Base-by-base conservation (phyloP, 192 early-diverging fungal species). In the Diversispora eburnea region DNA sequence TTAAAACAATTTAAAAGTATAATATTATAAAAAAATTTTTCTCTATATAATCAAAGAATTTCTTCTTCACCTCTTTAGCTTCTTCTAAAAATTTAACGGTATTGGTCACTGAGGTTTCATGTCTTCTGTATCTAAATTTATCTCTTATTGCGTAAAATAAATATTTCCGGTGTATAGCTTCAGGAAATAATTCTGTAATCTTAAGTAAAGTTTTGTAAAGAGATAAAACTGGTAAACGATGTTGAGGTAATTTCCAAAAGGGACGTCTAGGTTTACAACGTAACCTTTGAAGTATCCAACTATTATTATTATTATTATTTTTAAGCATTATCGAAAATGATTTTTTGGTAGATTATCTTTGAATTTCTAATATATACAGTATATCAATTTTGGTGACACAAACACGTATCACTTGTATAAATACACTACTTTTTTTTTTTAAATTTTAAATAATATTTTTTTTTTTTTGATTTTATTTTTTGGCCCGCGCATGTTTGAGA, bases 201-300 rank as follows among this genome's bases (percentile, higher is more conserved):
- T 67, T 76, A n/a, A 81, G 75, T 10, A 81, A 42, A 0, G 46
- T 48, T 19, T 74, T 71, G 42, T 81, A 81, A 45, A 81, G 67
- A 17, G 74, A 75, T 49, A 81, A 48, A 1, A 75, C 76, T 19
- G 80, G 80, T 33, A 81, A 65, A 15, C 80, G 47, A 47, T 81
- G 80, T 17, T 59, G 76, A 10, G 75, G 67, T 33, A 71, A 59
- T 52, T 78, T 78, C 80, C 80, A 81, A 71, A 81, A 81, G 49
- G 77, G 80, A 33, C 67, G 15, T 68, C 45, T 49, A 19, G 67
- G 67, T 39, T 20, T 49, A 42, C 15, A 39, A 52, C 61, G 41
- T 33, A 63, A 43, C 12, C 43, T 45, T 63, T 63, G 61, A 45
- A 63, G 61, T 45, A 33, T 33, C 25, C 25, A 33, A 33, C 25